These are phyloP conservation scores for Quercus variabilis DNA, from an alignment of 306 rosid genomes.

Conservation along the genomic window DNA sequence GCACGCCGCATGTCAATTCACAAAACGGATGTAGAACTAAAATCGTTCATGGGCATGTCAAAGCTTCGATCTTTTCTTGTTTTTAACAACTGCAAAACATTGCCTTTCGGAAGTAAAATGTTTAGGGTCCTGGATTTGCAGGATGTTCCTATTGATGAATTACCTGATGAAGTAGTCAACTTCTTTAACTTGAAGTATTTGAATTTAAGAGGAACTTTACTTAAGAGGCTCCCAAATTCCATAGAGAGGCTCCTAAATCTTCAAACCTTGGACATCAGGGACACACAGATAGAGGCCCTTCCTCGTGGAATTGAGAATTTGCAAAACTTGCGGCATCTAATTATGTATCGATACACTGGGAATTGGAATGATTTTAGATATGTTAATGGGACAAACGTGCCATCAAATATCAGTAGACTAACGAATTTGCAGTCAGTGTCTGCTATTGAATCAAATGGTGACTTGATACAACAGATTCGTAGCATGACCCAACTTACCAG, in stretches of 20 bases:
- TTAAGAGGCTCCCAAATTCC: background rate
- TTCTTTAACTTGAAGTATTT: background rate
- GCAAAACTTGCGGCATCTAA: no score
- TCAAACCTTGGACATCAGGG: background rate
- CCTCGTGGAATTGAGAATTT: no score
- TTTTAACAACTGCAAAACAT: background rate
- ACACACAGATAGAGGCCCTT: background rate
- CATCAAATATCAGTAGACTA: background rate
- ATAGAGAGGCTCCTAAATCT: background rate
- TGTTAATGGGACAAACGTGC: background rate
- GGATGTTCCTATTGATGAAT: no score
- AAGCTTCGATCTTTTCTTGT: no score
- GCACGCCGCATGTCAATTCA: no score
- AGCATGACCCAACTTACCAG: slow-evolving; percentile 5
- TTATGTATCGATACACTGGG: fast-evolving
- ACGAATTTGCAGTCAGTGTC: background rate
- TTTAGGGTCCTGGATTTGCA: no score
- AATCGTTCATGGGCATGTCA: no score
- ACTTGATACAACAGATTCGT: background rate
- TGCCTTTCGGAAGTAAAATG: no score
- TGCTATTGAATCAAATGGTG: background rate
- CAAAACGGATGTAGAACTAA: no score
- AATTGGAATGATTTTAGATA: no score
- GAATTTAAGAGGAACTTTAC: background rate
- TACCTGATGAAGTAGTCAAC: background rate